These are phyloP conservation scores for Saksenaea oblongispora DNA, from an alignment of 371 early-diverging fungal species.

Conservation along the genomic window DNA sequence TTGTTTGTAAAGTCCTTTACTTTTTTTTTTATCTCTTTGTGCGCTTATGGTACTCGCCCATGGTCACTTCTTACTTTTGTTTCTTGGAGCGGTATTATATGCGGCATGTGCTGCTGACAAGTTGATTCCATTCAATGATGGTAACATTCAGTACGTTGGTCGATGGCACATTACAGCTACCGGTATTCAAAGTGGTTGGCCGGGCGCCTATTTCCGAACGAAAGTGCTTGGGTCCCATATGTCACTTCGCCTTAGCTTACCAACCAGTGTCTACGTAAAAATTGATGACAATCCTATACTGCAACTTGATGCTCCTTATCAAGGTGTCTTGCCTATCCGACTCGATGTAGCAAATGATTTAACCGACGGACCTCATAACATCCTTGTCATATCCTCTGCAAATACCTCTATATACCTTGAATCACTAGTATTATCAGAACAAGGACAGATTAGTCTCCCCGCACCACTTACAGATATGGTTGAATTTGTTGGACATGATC, in stretches of 20 bases:
- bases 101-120: background rate
- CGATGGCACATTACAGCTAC: conserved; percentile 35
- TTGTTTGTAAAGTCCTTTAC: too few species aligned
- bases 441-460: conserved; percentile 16
- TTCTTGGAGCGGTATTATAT: background rate
- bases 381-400: conserved; percentile 12
- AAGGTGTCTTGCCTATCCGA: conserved; percentile 7
- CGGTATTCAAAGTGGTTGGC: conserved; percentile 40
- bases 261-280: conserved; percentile 25
- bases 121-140: conserved; percentile 24
- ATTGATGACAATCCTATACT: conserved; percentile 23
- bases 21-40: background rate
- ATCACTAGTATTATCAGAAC: conserved; percentile 19
- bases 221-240: conserved; percentile 17
- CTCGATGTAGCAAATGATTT: conserved; percentile 13
- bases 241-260: conserved; percentile 21
- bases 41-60: conserved; percentile 2
- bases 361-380: conserved; percentile 12
- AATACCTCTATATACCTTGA: conserved; percentile 19
- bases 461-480: conserved; percentile 17
- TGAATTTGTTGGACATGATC: conserved; percentile 46
- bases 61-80: background rate
- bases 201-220: conserved; percentile 46
- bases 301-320: conserved; percentile 10
- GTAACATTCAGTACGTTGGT: conserved; percentile 43